Conservation (phyloP, 305 asterid genomes). For the Fraxinus latifolia region DNA sequence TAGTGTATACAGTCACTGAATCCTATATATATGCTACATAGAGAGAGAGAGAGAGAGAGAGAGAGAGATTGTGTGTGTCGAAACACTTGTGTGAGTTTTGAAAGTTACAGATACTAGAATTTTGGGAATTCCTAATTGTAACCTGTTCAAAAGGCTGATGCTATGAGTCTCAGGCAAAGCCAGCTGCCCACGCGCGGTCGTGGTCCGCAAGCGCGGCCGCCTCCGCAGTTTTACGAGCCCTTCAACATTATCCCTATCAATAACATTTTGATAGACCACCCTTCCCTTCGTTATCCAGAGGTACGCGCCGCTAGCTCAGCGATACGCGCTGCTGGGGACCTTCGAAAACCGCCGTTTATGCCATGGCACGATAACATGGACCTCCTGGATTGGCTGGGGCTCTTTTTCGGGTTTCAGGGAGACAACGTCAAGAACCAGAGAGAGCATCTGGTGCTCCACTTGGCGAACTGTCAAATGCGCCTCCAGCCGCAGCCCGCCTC, state of each 20-base stretch:
- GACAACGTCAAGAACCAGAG: constrained; percentile 92
- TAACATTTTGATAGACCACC: constrained; percentile 68
- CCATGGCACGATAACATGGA: constrained; percentile 67
- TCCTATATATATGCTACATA: neutral
- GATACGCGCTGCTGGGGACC: constrained; percentile 60
- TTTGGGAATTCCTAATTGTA: constrained; percentile 17
- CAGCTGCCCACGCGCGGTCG: constrained; percentile 54
- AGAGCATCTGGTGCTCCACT: constrained; percentile 83
- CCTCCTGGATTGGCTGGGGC: constrained; percentile 86
- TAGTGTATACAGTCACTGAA: neutral
- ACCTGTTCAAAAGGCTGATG: constrained; percentile 26
- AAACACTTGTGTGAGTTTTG: constrained; percentile 9
- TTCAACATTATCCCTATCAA: constrained; percentile 86
- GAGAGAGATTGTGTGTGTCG: neutral
- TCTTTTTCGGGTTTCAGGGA: constrained; percentile 80
- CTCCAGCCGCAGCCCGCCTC: constrained; percentile 58
- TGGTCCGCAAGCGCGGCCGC: constrained; percentile 37
- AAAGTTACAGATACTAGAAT: neutral
- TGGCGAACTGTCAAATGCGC: constrained; percentile 92
- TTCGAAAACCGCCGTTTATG: constrained; percentile 67
- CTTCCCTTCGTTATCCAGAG: constrained; percentile 74
- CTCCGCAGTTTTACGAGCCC: constrained; percentile 30
- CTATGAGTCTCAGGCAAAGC: constrained; percentile 66
- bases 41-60: neutral
- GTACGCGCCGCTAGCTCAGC: constrained; percentile 85